These are phyloP conservation scores for Penicillium sp. DNA, from an alignment of 2,329 filamentous ascomycete species.

Conservation along the genomic window DNA sequence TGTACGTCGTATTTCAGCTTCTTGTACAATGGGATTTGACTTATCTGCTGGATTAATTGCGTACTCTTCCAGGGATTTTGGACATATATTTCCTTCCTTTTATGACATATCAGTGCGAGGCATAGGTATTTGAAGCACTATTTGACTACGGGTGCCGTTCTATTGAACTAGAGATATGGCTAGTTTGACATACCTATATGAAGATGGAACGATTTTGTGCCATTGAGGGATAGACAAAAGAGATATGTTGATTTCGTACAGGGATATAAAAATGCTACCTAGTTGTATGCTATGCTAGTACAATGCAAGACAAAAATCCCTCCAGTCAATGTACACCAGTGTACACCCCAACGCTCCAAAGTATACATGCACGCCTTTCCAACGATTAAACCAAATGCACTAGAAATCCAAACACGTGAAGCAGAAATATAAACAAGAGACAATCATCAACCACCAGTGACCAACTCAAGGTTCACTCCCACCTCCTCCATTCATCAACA, in stretches of 20 bases:
- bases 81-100: too few relatives aligned
- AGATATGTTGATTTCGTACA: not conserved
- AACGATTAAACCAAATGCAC: not conserved
- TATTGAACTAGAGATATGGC: too few relatives aligned
- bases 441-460: not conserved
- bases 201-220: not conserved
- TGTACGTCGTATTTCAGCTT: not conserved
- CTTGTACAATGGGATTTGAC: not conserved
- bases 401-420: not conserved
- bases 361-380: not conserved
- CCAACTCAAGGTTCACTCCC: slow-evolving; percentile 42
- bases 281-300: not conserved
- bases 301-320: not conserved
- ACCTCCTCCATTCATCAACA: slow-evolving; percentile 52
- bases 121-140: too few relatives aligned
- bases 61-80: too few relatives aligned
- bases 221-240: not conserved
- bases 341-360: not conserved
- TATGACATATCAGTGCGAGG: too few relatives aligned
- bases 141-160: too few relatives aligned
- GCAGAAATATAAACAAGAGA: slow-evolving; percentile 2
- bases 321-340: not conserved
- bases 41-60: not conserved
- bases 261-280: not conserved
- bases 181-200: not conserved